phyloP scores from a whole-genome alignment of 169 alveolate species.

The Perkinsus chesapeaki region DNA sequence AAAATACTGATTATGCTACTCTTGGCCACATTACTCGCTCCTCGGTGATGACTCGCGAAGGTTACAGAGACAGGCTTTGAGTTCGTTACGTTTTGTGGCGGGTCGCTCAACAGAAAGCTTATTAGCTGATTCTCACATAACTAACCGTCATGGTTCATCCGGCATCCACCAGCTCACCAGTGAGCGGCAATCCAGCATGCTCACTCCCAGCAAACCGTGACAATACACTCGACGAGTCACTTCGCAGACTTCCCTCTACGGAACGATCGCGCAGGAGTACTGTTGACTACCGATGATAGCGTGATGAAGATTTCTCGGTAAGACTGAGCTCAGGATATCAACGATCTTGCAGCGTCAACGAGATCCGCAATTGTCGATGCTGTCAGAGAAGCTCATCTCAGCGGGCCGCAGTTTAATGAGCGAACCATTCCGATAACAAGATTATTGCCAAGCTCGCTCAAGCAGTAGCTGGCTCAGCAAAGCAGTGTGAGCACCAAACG shows the following conservation, averaged over 20 bases:
- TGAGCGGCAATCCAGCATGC: background rate
- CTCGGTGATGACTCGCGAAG: no score
- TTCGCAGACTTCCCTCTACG: background rate
- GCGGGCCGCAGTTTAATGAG: background rate
- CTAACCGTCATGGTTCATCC: background rate
- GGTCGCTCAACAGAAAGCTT: background rate
- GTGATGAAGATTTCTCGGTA: background rate
- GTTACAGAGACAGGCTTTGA: no score
- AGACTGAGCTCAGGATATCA: background rate
- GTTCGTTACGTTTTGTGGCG: no score
- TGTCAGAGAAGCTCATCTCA: background rate
- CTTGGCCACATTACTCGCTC: no score
- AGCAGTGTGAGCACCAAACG: background rate
- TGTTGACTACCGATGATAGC: background rate
- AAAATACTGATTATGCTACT: no score
- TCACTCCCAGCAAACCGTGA: background rate
- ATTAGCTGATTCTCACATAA: background rate
- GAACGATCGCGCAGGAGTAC: background rate
- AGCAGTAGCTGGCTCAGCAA: background rate
- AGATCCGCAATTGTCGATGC: background rate
- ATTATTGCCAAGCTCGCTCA: background rate
- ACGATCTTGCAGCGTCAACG: background rate
- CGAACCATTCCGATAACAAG: background rate
- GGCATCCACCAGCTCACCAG: no score
- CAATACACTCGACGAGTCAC: background rate